Percentiles rank a stretch among this genome's conserved stretches.
phyloP scores from a whole-genome alignment of 2,329 filamentous ascomycete species.

The Ophidiomyces ophidiicola region DNA sequence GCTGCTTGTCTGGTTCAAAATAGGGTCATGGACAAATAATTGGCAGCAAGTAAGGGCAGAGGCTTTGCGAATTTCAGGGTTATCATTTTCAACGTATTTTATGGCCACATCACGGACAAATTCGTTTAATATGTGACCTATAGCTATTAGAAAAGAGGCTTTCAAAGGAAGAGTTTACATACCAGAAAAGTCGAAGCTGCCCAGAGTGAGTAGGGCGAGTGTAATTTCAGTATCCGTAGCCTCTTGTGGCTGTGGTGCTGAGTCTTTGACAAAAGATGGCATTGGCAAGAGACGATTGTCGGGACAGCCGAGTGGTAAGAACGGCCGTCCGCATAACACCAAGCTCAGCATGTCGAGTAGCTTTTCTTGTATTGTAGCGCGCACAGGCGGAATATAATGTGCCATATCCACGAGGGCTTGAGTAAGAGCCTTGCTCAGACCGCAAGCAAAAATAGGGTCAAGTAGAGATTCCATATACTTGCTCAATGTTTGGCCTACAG shows the following conservation, averaged over 20 bases:
- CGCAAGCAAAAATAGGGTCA: conserved; percentile 93
- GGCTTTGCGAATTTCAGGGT: conserved; percentile 82
- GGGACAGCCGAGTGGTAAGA: conserved; percentile 82
- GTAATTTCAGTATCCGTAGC: conserved; percentile 76
- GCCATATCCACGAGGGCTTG: conserved; percentile 97
- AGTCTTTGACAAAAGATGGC: conserved; percentile 75
- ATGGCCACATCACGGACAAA: conserved; percentile 97
- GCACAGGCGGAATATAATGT: conserved; percentile 93
- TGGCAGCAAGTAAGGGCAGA: conserved; percentile 96
- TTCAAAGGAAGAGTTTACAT: conserved; percentile 13
- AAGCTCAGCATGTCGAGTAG: conserved; percentile 89
- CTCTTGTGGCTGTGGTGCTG: conserved; percentile 71
- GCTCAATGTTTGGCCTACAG: conserved; percentile 89
- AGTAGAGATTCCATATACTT: conserved; percentile 96
- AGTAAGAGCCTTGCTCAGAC: conserved; percentile 82
- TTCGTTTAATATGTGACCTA: conserved; percentile 82
- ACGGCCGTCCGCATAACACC: conserved; percentile 82
- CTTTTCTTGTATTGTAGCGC: conserved; percentile 83
- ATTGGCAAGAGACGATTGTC: conserved; percentile 71
- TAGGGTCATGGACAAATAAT: conserved; percentile 89
- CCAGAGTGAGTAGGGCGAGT: conserved; percentile 81
- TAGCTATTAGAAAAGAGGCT: conserved; percentile 13
- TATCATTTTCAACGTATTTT: conserved; percentile 94
- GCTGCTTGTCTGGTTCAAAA: conserved; percentile 93
- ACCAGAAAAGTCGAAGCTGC: conserved; percentile 89